phyloP scores from a whole-genome alignment of 345 rosid species.

The Isatis tinctoria region DNA sequence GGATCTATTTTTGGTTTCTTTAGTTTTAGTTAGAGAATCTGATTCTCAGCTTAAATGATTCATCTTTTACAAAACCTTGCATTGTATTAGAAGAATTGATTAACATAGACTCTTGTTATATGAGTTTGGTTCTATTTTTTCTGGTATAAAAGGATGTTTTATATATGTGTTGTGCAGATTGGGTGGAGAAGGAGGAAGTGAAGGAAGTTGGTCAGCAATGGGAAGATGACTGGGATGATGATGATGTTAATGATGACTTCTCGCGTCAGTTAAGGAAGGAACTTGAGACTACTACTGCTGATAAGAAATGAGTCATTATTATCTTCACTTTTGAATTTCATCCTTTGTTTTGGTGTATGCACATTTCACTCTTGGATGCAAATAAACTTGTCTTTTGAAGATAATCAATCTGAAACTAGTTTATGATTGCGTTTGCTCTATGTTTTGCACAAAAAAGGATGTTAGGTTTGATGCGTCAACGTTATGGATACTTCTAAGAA shows the following conservation, averaged over 20 bases:
- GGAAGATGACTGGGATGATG: slow-evolving; percentile 98
- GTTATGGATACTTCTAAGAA: no score
- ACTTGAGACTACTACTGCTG: slow-evolving; percentile 46
- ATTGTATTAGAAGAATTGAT: neutral
- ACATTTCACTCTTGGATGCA: neutral
- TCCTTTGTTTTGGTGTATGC: neutral
- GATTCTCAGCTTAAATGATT: neutral
- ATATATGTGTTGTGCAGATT: slow-evolving; percentile 38
- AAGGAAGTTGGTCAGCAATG: slow-evolving; percentile 79
- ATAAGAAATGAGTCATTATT: slow-evolving; percentile 40
- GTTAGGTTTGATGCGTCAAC: no score
- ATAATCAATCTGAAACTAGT: neutral
- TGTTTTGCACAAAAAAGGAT: no score
- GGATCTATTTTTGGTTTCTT: neutral
- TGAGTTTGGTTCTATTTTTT: neutral
- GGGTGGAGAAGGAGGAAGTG: slow-evolving; percentile 77
- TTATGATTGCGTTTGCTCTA: neutral
- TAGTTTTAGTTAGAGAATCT: neutral
- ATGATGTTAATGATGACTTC: slow-evolving; percentile 89
- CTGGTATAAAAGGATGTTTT: no score
- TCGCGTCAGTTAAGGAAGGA: slow-evolving; percentile 82
- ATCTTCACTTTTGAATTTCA: neutral
- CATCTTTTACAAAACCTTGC: neutral
- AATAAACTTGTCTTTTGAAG: neutral
- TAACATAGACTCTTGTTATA: neutral